phyloP scores from a whole-genome alignment of 1,284 basidiomycete genomes.

The Fomitopsis schrenkii region DNA sequence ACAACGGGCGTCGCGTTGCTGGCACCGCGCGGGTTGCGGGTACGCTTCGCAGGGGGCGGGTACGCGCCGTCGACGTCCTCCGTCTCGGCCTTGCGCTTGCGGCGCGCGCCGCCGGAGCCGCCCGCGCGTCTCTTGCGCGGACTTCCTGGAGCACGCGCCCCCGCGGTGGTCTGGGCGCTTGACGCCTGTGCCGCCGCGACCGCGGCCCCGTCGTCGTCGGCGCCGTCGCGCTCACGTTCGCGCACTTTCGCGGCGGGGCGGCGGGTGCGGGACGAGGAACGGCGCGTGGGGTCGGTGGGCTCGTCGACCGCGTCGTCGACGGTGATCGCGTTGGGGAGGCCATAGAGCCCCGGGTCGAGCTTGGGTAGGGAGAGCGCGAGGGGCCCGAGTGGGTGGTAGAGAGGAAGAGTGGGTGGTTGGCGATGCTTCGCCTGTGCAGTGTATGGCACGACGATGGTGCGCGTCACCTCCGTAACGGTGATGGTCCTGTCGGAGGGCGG shows the following conservation, averaged over 20 bases:
- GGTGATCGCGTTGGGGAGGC: constrained; percentile 33
- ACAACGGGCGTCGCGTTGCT: constrained; percentile 16
- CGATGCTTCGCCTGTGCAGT: constrained; percentile 28
- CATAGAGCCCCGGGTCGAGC: constrained; percentile 54
- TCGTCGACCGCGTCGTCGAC: constrained; percentile 27
- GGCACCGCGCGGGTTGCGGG: constrained; percentile 44
- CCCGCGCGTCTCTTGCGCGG: constrained; percentile 30
- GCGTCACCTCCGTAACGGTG: constrained; percentile 6
- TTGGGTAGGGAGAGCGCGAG: constrained; percentile 65
- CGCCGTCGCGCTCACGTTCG: constrained; percentile 42
- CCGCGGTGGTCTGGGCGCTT: constrained; percentile 11
- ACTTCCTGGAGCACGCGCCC: constrained; percentile 22
- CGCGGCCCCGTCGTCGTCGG: constrained; percentile 17
- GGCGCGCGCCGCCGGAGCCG: constrained; percentile 35
- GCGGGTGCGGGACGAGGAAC: constrained; percentile 44
- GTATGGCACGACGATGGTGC: constrained; percentile 7
- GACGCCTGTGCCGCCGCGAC: constrained; percentile 5
- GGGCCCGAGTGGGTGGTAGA: constrained; percentile 65
- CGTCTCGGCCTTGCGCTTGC: constrained; percentile 49
- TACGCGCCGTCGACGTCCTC: constrained; percentile 66
- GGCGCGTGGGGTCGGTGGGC: constrained; percentile 35
- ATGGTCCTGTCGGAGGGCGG: constrained; percentile 1
- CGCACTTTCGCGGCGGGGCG: constrained; percentile 50
- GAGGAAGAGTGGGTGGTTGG: constrained; percentile 46
- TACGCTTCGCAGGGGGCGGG: constrained; percentile 69